Conservation (phyloP, 805 yeast genomes). For the Hanseniaspora taiwanica region DNA sequence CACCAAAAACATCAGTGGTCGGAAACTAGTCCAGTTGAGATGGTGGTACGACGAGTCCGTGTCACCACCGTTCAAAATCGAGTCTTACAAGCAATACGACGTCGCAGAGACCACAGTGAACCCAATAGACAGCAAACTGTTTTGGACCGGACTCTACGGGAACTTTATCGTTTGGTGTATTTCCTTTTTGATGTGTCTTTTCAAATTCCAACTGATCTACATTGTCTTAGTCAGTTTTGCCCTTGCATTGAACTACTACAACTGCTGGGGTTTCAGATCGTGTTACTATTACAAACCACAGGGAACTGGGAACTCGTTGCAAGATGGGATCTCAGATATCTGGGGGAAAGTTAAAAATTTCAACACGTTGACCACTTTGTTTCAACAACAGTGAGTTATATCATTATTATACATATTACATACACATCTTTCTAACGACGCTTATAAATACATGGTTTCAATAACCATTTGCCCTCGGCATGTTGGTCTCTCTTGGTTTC, state of each 20-base stretch:
- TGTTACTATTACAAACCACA: constrained; percentile 74
- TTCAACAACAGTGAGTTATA: constrained; percentile 1
- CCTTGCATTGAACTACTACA: constrained; percentile 58
- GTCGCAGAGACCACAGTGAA: constrained; percentile 40
- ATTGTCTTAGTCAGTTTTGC: constrained; percentile 55
- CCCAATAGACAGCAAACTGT: constrained; percentile 81
- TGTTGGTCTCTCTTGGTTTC: constrained; percentile 36
- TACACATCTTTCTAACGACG: constrained; percentile 37
- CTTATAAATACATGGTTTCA: constrained; percentile 94
- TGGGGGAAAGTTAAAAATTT: constrained; percentile 4
- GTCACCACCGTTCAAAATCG: constrained; percentile 19
- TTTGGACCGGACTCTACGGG: constrained; percentile 47
- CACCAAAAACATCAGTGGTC: constrained; percentile 80
- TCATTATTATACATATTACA: neutral
- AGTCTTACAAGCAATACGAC: constrained; percentile 27
- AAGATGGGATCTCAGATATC: constrained; percentile 5
- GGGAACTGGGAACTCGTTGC: constrained; percentile 6
- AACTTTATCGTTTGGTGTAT: constrained; percentile 34
- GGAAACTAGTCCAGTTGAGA: constrained; percentile 77
- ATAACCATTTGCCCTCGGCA: constrained; percentile 78
- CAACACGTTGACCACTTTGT: constrained; percentile 1
- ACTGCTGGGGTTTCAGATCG: constrained; percentile 79
- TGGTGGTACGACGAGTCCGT: constrained; percentile 81
- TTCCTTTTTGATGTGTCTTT: constrained; percentile 62
- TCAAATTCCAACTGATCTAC: constrained; percentile 63